Conservation (phyloP, 148 eudicot species). For the Pouteria glomerata region DNA sequence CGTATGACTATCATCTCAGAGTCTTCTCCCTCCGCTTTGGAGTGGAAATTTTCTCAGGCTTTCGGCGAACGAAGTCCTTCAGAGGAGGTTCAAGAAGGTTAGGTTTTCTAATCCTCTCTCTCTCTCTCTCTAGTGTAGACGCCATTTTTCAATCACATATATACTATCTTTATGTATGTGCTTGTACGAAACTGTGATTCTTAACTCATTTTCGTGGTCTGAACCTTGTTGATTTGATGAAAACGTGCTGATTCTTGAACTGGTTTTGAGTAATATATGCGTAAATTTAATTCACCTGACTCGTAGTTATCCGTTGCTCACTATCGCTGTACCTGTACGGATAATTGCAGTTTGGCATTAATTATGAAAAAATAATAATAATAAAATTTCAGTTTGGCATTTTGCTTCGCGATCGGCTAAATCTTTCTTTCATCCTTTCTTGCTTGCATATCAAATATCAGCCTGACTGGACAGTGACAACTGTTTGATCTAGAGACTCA, state of each 20-base stretch:
- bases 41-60: conserved; percentile 35
- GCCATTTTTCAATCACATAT: background rate
- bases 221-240: background rate
- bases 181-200: background rate
- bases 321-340: background rate
- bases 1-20: conserved; percentile 5
- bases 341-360: background rate
- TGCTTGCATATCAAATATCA: too few species aligned
- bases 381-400: background rate
- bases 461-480: too few species aligned
- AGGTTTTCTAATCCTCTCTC: conserved; percentile 4
- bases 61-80: conserved; percentile 31
- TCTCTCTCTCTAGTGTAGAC: background rate
- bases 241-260: background rate
- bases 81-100: conserved; percentile 27
- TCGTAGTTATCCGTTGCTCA: too few species aligned
- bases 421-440: too few species aligned
- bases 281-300: background rate
- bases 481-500: too few species aligned
- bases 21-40: conserved; percentile 16
- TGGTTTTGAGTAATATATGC: background rate
- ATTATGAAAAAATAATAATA: too few species aligned
- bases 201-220: background rate
- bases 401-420: background rate
- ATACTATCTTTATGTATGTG: too few species aligned